Base-by-base conservation (phyloP, 768 basidiomycete species). In the Dacryopinax primogenitus region DNA sequence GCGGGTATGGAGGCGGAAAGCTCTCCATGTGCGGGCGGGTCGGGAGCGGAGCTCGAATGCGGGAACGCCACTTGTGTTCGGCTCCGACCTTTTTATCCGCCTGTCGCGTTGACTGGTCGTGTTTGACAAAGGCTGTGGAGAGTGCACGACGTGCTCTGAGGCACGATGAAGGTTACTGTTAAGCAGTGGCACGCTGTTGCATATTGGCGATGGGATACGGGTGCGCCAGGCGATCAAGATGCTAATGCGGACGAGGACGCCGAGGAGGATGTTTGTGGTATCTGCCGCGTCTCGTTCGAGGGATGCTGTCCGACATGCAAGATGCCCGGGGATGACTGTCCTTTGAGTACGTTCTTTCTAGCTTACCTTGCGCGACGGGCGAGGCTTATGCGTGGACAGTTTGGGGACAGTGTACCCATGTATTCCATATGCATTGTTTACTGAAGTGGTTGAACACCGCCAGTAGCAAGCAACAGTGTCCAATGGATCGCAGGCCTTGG, bases 381-480 rank as follows among this genome's bases (percentile, higher is more conserved):
- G n/a, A 33, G 62, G 3, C 12, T 63, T 23, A 64, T 35, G 4
- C 51, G 65, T 30, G 44, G 35, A n/a, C 68, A 98, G 95, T 98
- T 64, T 98, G 93, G 91, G 96, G 96, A 34, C 87, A 96, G 76
- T 99, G 95, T 72, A 91, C 86, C 4, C 96, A 98, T 73, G 86
- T 96, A 65, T 99, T 98, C 72, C 96, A 99, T 73, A 93, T 97
- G 91, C 95, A 99, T 74, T 98, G 95, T 76, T 77, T 99, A 13
- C 80, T 95, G 68, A 96, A 97, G 74, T 99, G 96, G 96, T 84
- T 97, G 66, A 86, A 86, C 2, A 94, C 93, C 0, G 77, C 84
- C 3, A 84, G 89, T 15, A 93, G 90, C 35, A 97, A 97, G 74
- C 86, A 88, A 70, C 92, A 94, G 70, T 99, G 96, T 79, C 96